Evolutionary conservation across 495 filamentous ascomycete genomes (phyloP).

Genomic region (Aspergillus bridgeri): DNA sequence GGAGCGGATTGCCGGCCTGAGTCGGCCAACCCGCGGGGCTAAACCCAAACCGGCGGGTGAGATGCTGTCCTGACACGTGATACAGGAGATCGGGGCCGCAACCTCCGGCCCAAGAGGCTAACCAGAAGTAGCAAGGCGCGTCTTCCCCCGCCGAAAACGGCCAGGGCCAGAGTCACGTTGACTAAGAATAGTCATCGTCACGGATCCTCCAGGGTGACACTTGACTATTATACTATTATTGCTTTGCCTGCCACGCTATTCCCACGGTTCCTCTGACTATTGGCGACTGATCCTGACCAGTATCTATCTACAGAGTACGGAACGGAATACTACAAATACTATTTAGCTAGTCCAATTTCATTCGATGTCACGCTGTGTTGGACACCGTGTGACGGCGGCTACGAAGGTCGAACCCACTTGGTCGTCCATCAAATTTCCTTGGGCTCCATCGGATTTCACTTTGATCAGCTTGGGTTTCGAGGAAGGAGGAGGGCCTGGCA

Average conservation of each 20-base stretch:
- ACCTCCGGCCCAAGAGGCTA: conserved; percentile 4
- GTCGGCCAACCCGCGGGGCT: background rate
- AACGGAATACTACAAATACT: no score
- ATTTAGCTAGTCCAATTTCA: no score
- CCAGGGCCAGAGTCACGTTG: background rate
- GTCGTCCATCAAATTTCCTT: conserved; percentile 4
- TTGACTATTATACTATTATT: background rate
- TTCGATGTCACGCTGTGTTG: background rate
- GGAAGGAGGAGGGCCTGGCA: background rate
- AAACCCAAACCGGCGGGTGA: background rate
- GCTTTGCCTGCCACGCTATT: background rate
- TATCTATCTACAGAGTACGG: no score
- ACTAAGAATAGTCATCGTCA: background rate
- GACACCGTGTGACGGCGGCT: conserved; percentile 5
- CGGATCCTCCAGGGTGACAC: no score
- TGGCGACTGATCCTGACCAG: background rate
- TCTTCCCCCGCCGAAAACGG: background rate
- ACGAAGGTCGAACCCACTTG: background rate
- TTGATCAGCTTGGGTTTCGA: conserved; percentile 3
- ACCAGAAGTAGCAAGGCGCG: background rate
- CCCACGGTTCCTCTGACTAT: background rate
- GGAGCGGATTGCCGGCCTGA: no score
- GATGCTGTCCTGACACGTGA: background rate
- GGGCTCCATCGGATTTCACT: conserved; percentile 1
- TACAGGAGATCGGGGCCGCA: conserved; percentile 9